These are phyloP conservation scores for Capillidium heterosporum DNA, from an alignment of 371 early-diverging fungal species.

Conservation along the genomic window DNA sequence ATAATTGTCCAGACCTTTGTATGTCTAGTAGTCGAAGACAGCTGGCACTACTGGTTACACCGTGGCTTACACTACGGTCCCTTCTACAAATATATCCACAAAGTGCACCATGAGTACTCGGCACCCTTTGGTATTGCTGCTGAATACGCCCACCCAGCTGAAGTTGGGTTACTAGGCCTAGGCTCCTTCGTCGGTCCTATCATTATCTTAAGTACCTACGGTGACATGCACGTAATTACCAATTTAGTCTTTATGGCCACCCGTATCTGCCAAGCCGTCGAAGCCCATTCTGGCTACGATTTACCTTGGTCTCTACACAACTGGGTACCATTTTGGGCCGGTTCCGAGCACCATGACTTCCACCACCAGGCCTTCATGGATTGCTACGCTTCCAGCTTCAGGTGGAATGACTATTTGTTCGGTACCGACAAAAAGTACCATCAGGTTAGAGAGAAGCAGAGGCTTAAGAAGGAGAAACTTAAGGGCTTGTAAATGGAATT, in stretches of 20 bases:
- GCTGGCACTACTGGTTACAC: conserved; percentile 66
- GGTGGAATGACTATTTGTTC: conserved; percentile 66
- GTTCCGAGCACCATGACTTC: conserved; percentile 71
- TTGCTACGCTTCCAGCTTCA: conserved; percentile 60
- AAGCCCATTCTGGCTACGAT: conserved; percentile 88
- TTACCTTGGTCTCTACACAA: conserved; percentile 78
- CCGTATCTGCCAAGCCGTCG: conserved; percentile 65
- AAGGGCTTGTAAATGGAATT: no score
- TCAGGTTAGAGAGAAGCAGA: conserved; percentile 25
- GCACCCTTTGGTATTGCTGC: conserved; percentile 78
- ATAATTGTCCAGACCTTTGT: not conserved
- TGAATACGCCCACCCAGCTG: conserved; percentile 73
- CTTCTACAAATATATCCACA: conserved; percentile 78
- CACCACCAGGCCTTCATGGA: conserved; percentile 68
- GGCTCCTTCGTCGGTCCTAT: conserved; percentile 60
- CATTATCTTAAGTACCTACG: conserved; percentile 29
- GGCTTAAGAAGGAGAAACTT: conserved; percentile 4
- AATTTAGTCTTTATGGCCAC: conserved; percentile 61
- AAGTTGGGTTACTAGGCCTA: conserved; percentile 53
- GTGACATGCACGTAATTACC: conserved; percentile 53
- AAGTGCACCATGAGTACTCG: conserved; percentile 81
- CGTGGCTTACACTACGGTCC: conserved; percentile 72
- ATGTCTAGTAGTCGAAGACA: conserved; percentile 69
- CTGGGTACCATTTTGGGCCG: conserved; percentile 59
- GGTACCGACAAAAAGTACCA: conserved; percentile 64